Evolutionary conservation across 305 asterid genomes (phyloP).

Genomic region (Fraxinus sp.): DNA sequence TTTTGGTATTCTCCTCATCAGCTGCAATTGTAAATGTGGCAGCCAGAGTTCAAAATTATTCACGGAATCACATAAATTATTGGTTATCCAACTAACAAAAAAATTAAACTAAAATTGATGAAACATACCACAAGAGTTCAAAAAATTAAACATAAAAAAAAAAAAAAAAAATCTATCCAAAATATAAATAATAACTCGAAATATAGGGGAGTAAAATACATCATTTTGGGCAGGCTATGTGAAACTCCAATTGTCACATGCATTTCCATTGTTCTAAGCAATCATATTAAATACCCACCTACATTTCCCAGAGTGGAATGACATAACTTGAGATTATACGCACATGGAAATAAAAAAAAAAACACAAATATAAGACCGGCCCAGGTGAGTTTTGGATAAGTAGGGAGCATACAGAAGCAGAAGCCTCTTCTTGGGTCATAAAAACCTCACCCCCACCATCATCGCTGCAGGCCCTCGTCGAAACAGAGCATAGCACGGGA

Average conservation of each 20-base stretch:
- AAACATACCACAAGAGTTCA: not conserved
- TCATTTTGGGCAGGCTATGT: not conserved
- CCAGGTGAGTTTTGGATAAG: not conserved
- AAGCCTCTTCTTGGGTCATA: slow-evolving; percentile 39
- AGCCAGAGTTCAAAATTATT: not conserved
- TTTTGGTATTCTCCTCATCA: not conserved
- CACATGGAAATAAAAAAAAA: not conserved
- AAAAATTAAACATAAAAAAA: not conserved
- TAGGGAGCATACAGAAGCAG: slow-evolving; percentile 48
- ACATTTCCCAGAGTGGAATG: not conserved
- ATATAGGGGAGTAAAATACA: not conserved
- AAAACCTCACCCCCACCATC: slow-evolving; percentile 45
- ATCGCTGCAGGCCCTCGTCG: slow-evolving; percentile 47
- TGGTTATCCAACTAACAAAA: not conserved
- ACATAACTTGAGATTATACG: not conserved
- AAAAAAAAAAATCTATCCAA: not conserved
- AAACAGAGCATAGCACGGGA: slow-evolving; percentile 27
- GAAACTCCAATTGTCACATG: not conserved
- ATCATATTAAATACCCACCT: not conserved
- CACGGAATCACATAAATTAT: not conserved
- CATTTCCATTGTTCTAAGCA: not conserved
- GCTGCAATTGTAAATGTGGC: not conserved
- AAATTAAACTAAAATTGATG: not conserved
- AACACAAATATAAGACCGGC: not conserved
- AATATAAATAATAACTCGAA: not conserved